These are phyloP conservation scores for Entomortierella lignicola DNA, from an alignment of 192 early-diverging fungal genomes.

Conservation along the genomic window DNA sequence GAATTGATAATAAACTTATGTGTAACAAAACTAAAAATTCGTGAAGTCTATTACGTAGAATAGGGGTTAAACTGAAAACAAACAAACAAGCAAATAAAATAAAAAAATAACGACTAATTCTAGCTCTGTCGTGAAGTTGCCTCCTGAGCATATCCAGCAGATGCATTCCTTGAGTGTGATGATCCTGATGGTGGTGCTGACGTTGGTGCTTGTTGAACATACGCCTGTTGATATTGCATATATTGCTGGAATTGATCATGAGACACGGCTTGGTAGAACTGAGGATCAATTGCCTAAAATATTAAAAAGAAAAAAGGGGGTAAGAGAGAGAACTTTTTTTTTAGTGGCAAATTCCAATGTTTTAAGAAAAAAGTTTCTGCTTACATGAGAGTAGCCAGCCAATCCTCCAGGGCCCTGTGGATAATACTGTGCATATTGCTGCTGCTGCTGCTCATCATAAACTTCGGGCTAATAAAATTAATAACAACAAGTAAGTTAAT, in stretches of 20 bases:
- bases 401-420: constrained; percentile 35
- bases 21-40: constrained; percentile 2
- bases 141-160: constrained; percentile 24
- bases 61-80: background rate
- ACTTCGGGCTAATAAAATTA: constrained; percentile 20
- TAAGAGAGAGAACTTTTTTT: background rate
- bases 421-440: constrained; percentile 44
- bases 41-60: background rate
- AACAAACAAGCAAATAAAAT: constrained; percentile 6
- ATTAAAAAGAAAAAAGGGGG: background rate
- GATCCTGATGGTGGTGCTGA: constrained; percentile 18
- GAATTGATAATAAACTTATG: background rate
- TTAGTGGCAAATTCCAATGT: background rate
- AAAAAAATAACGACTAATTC: background rate
- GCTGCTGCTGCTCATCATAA: constrained; percentile 37
- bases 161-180: constrained; percentile 16
- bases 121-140: constrained; percentile 17
- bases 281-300: constrained; percentile 27
- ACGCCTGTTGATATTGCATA: constrained; percentile 46
- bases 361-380: background rate
- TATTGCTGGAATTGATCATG: constrained; percentile 53
- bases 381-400: constrained; percentile 37
- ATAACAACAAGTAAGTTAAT: too few species aligned
- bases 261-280: constrained; percentile 45
- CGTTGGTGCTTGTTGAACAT: constrained; percentile 29